These are phyloP conservation scores for Xanthoparmelia taractica DNA, from an alignment of 495 filamentous ascomycete species.

Conservation along the genomic window DNA sequence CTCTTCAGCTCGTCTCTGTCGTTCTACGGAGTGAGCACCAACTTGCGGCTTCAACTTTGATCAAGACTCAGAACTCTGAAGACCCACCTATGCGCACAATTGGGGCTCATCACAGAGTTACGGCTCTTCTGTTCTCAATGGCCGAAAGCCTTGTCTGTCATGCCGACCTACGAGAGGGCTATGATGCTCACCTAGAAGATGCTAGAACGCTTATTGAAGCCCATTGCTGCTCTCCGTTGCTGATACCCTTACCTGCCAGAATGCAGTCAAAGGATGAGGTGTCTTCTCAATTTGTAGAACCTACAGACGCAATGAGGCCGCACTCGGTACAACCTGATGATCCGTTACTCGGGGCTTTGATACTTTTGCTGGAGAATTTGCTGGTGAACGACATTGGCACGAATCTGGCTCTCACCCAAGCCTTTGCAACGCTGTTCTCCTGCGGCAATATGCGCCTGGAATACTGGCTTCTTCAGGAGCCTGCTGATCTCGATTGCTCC, in stretches of 20 bases:
- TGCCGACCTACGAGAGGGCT: constrained; percentile 66
- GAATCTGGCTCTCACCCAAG: constrained; percentile 78
- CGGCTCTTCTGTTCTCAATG: constrained; percentile 64
- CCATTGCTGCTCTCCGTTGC: constrained; percentile 60
- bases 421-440: constrained; percentile 70
- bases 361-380: constrained; percentile 66
- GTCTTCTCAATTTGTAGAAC: neutral
- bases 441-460: constrained; percentile 79
- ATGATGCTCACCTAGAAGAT: constrained; percentile 77
- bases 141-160: constrained; percentile 65
- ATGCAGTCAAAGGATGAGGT: neutral
- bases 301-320: neutral
- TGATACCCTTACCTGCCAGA: constrained; percentile 37
- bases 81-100: constrained; percentile 55
- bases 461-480: constrained; percentile 79
- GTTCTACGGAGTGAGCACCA: constrained; percentile 81
- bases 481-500: constrained; percentile 47
- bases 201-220: constrained; percentile 68
- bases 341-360: constrained; percentile 61
- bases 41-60: constrained; percentile 69
- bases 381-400: constrained; percentile 84
- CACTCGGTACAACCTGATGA: constrained; percentile 44
- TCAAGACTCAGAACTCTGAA: constrained; percentile 54
- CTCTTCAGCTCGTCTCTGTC: constrained; percentile 73
- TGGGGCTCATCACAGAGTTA: constrained; percentile 72